Conservation (phyloP, 228 moss, liverwort and hornwort species). For the Sphagnum magellanicum region DNA sequence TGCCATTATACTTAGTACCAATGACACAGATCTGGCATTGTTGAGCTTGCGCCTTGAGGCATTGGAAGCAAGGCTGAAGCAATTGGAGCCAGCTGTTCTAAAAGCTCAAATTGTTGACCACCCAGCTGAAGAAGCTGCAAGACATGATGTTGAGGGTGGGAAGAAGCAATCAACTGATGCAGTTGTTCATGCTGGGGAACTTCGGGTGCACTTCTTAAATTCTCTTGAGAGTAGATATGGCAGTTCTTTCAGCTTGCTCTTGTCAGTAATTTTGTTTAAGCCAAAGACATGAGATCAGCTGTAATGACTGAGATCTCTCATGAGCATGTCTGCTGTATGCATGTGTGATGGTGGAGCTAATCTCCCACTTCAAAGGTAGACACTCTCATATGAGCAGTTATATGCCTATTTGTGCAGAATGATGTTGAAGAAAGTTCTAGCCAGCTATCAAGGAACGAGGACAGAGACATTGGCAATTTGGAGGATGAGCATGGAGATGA, state of each 20-base stretch:
- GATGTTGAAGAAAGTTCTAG: neutral
- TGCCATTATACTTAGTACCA: slow-evolving; percentile 21
- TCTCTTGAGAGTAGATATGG: neutral
- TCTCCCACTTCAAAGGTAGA: too few relatives aligned
- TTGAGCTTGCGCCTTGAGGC: slow-evolving; percentile 23
- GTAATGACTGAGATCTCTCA: neutral
- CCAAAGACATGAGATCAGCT: neutral
- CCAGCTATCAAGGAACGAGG: neutral
- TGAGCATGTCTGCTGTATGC: too few relatives aligned
- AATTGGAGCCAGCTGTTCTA: slow-evolving; percentile 19
- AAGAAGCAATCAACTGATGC: slow-evolving; percentile 9
- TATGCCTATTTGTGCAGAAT: too few relatives aligned
- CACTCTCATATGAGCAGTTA: too few relatives aligned
- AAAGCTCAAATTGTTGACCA: slow-evolving; percentile 3
- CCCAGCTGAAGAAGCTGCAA: slow-evolving; percentile 2
- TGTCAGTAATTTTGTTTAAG: neutral
- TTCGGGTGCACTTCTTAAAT: slow-evolving; percentile 1
- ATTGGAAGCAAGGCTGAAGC: slow-evolving; percentile 22
- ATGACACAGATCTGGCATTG: slow-evolving; percentile 18
- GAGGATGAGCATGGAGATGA: slow-evolving; percentile 3
- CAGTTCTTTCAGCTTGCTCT: slow-evolving; percentile 1
- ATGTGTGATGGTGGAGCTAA: too few relatives aligned
- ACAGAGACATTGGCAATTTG: neutral
- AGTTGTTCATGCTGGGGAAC: slow-evolving; percentile 10
- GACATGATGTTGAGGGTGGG: slow-evolving; percentile 5